These are phyloP conservation scores for Oryza glaberrima DNA, from an alignment of 176 grass and related monocot species.

Conservation along the genomic window DNA sequence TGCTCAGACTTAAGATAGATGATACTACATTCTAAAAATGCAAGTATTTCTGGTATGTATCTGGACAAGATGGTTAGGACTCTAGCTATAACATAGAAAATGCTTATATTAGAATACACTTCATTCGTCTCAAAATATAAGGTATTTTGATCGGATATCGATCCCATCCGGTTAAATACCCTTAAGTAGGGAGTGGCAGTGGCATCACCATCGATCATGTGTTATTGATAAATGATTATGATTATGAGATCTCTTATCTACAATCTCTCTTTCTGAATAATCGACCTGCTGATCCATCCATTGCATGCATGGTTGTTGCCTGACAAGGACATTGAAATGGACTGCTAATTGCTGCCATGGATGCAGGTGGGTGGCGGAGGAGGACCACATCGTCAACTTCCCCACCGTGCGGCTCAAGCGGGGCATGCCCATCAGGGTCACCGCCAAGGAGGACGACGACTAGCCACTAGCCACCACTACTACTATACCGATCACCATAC, in stretches of 20 bases:
- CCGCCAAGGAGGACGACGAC: conserved; percentile 33
- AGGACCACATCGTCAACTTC: conserved; percentile 93
- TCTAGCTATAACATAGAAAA: too few species aligned
- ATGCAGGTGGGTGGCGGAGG: conserved; percentile 88
- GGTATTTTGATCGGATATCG: too few species aligned
- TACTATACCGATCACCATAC: not conserved
- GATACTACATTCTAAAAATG: too few species aligned
- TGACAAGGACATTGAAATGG: conserved; percentile 27
- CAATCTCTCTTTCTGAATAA: not conserved
- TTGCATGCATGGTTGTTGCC: not conserved
- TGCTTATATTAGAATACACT: too few species aligned
- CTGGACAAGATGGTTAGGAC: too few species aligned
- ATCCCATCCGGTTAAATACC: too few species aligned
- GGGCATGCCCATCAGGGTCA: conserved; percentile 81
- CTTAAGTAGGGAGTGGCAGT: not conserved
- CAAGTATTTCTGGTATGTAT: too few species aligned
- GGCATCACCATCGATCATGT: conserved; percentile 21
- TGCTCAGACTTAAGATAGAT: not conserved
- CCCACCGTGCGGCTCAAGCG: conserved; percentile 90
- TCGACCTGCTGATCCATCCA: not conserved
- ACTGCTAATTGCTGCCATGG: not conserved
- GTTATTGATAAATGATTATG: not conserved
- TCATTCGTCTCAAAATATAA: too few species aligned
- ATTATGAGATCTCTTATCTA: not conserved
- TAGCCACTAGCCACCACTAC: not conserved